Evolutionary conservation across 495 filamentous ascomycete genomes (phyloP).

Genomic region (Paragyromitra xinjiangensis): DNA sequence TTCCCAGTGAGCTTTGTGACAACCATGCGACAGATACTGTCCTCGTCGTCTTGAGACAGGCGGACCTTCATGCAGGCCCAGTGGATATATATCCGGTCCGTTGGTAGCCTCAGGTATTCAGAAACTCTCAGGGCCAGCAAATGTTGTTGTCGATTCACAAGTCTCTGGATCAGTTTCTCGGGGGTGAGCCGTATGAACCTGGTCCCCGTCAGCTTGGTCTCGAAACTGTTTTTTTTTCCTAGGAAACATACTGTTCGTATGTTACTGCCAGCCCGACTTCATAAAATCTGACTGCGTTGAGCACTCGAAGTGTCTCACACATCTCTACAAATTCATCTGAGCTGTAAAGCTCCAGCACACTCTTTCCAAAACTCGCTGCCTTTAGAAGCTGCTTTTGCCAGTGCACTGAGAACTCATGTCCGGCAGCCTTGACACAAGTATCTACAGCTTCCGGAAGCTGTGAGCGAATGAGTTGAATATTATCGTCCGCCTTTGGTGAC

Average conservation of each 20-base stretch:
- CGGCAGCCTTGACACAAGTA: constrained; percentile 87
- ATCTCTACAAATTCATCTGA: constrained; percentile 98
- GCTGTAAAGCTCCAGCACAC: constrained; percentile 93
- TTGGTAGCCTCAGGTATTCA: constrained; percentile 84
- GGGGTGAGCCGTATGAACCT: constrained; percentile 80
- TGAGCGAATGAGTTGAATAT: constrained; percentile 89
- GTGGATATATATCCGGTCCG: constrained; percentile 90
- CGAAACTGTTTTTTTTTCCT: not conserved
- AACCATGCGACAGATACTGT: constrained; percentile 83
- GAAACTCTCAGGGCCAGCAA: constrained; percentile 89
- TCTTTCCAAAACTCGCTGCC: constrained; percentile 96
- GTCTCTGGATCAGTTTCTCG: constrained; percentile 81
- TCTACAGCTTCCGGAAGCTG: constrained; percentile 91
- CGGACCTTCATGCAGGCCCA: constrained; percentile 97
- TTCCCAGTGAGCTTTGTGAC: constrained; percentile 87
- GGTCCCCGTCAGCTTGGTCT: not conserved
- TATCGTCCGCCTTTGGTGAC: constrained; percentile 95
- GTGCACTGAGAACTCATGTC: constrained; percentile 84
- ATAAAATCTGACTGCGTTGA: constrained; percentile 90
- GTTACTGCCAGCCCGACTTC: constrained; percentile 90
- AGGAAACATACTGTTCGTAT: constrained; percentile 76
- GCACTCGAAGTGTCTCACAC: constrained; percentile 90
- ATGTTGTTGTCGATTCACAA: constrained; percentile 90
- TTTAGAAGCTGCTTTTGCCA: constrained; percentile 97
- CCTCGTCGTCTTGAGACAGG: constrained; percentile 82